These are phyloP conservation scores for Pleurotus platypus DNA, from an alignment of 768 basidiomycete species.

Conservation along the genomic window DNA sequence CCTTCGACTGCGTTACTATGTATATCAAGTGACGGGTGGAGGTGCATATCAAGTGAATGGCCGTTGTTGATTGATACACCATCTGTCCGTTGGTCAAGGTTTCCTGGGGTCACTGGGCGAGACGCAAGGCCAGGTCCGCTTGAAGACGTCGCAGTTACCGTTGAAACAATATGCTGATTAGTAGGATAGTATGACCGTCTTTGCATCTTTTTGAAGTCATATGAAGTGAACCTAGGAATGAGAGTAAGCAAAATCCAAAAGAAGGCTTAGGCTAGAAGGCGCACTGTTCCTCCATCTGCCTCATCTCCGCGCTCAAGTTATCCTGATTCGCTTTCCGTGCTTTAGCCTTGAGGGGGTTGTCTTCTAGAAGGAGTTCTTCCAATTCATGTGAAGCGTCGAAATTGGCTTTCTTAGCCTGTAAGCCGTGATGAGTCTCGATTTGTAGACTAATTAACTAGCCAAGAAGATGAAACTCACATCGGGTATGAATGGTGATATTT, in stretches of 20 bases:
- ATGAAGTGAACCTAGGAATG: slow-evolving; percentile 71
- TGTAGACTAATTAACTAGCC: slow-evolving; percentile 9
- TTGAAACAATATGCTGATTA: slow-evolving; percentile 70
- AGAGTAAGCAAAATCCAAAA: slow-evolving; percentile 3
- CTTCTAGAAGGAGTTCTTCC: slow-evolving; percentile 92
- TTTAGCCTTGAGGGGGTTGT: slow-evolving; percentile 94
- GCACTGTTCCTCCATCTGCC: slow-evolving; percentile 98
- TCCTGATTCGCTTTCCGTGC: slow-evolving; percentile 90
- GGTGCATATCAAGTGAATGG: slow-evolving; percentile 4
- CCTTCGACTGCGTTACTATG: not conserved
- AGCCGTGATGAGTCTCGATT: not conserved
- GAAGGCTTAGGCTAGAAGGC: slow-evolving; percentile 15
- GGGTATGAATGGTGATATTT: slow-evolving; percentile 82
- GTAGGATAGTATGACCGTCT: slow-evolving; percentile 89
- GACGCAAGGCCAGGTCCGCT: slow-evolving; percentile 55
- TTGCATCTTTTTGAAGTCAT: slow-evolving; percentile 91
- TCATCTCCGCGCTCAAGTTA: slow-evolving; percentile 85
- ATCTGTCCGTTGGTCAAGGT: slow-evolving; percentile 40
- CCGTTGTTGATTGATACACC: slow-evolving; percentile 32
- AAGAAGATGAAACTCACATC: slow-evolving; percentile 55
- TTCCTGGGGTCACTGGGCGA: slow-evolving; percentile 69
- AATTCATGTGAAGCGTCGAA: slow-evolving; percentile 98
- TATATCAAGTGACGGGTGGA: slow-evolving; percentile 3
- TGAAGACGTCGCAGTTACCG: slow-evolving; percentile 74
- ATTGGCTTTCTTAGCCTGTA: slow-evolving; percentile 98